phyloP scores from a whole-genome alignment of 2,329 filamentous ascomycete genomes.

The Verticillium albo-atrum region DNA sequence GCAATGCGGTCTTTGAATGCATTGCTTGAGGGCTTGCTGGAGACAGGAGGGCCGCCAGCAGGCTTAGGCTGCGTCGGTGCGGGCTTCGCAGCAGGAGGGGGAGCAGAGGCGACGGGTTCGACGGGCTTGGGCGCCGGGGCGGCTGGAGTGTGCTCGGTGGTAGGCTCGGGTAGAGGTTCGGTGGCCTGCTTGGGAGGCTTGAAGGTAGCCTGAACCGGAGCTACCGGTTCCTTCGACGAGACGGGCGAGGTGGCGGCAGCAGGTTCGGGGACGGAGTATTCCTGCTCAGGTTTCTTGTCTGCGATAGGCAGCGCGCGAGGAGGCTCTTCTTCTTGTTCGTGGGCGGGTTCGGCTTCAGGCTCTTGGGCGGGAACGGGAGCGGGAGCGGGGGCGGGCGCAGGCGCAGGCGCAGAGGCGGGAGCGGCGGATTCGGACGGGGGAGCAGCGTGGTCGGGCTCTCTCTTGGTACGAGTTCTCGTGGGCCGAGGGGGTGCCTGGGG shows the following conservation, averaged over 20 bases:
- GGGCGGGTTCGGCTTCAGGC: slow-evolving; percentile 19
- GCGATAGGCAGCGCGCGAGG: slow-evolving; percentile 11
- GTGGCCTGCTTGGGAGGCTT: not conserved
- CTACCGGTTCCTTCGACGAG: slow-evolving; percentile 29
- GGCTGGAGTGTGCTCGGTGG: slow-evolving; percentile 18
- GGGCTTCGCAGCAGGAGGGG: slow-evolving; percentile 35
- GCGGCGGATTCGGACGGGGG: slow-evolving; percentile 14
- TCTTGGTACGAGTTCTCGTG: slow-evolving; percentile 67
- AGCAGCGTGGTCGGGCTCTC: slow-evolving; percentile 40
- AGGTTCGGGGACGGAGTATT: slow-evolving; percentile 25
- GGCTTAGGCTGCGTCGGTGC: slow-evolving; percentile 31
- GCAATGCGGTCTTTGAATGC: slow-evolving; percentile 96
- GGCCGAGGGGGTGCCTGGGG: slow-evolving; percentile 86
- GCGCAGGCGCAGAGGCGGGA: slow-evolving; percentile 12
- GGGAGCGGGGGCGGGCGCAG: slow-evolving; percentile 20
- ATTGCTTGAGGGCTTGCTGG: slow-evolving; percentile 68
- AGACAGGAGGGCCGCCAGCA: slow-evolving; percentile 59
- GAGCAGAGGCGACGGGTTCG: slow-evolving; percentile 23
- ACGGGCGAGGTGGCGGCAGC: slow-evolving; percentile 20
- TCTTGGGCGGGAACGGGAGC: slow-evolving; percentile 11
- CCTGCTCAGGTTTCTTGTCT: slow-evolving; percentile 15
- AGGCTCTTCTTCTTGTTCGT: slow-evolving; percentile 21
- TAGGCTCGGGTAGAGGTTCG: slow-evolving; percentile 20
- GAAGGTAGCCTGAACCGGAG: slow-evolving; percentile 23
- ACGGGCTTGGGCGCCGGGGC: slow-evolving; percentile 32